phyloP scores from a whole-genome alignment of 2,329 filamentous ascomycete species.

The Juglanconis sp. region DNA sequence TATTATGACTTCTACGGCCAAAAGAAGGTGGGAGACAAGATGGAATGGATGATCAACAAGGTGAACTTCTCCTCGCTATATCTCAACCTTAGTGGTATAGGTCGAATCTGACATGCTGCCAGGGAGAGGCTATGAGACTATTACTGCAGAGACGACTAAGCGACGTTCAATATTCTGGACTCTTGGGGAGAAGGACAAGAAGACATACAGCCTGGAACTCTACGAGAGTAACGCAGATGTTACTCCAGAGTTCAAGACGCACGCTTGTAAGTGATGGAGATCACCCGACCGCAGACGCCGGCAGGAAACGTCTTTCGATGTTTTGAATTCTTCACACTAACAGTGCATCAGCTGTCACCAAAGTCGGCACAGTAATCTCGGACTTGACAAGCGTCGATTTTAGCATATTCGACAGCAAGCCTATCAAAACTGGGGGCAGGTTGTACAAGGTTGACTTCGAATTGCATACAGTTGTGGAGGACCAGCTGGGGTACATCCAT shows the following conservation, averaged over 20 bases:
- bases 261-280: not conserved
- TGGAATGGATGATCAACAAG: constrained; percentile 4
- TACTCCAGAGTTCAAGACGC: not conserved
- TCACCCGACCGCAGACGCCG: not conserved
- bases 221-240: not conserved
- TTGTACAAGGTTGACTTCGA: not conserved
- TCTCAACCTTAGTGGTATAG: too few relatives aligned
- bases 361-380: constrained; percentile 1
- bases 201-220: not conserved
- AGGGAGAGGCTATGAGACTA: not conserved
- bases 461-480: not conserved
- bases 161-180: not conserved
- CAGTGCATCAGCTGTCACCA: not conserved
- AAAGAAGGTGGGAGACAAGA: not conserved
- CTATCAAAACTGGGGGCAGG: not conserved
- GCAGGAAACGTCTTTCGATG: too few relatives aligned
- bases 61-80: not conserved
- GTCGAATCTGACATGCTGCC: not conserved
- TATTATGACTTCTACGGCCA: not conserved
- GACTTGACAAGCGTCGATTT: not conserved
- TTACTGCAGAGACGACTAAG: not conserved
- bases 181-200: not conserved
- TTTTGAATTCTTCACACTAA: not conserved
- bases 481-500: constrained; percentile 1
- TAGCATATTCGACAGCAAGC: not conserved